These are phyloP conservation scores for Colletotrichum caudatum DNA, from an alignment of 2,329 filamentous ascomycete genomes.

Conservation along the genomic window DNA sequence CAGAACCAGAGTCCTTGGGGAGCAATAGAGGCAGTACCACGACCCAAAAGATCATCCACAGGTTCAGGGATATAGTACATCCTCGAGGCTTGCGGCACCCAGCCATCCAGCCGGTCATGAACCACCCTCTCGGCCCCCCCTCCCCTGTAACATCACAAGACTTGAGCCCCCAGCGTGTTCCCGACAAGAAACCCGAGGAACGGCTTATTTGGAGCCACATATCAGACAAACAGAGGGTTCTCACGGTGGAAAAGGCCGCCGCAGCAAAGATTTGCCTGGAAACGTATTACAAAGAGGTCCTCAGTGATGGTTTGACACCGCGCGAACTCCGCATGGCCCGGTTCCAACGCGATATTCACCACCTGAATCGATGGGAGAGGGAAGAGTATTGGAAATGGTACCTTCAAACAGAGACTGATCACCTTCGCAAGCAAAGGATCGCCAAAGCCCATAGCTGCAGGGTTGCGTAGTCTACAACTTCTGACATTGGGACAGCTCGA, in stretches of 20 bases:
- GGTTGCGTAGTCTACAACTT: constrained; percentile 15
- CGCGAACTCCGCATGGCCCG: constrained; percentile 71
- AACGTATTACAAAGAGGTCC: constrained; percentile 81
- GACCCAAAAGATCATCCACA: constrained; percentile 10
- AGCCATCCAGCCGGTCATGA: constrained; percentile 3
- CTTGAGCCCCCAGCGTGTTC: not conserved
- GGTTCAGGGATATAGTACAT: constrained; percentile 4
- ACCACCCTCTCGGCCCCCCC: not conserved
- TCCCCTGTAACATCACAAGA: not conserved
- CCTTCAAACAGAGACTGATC: constrained; percentile 68
- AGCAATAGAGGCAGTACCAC: constrained; percentile 12
- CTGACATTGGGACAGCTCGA: not conserved
- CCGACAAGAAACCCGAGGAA: not conserved
- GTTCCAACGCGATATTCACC: constrained; percentile 74
- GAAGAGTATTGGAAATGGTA: constrained; percentile 66
- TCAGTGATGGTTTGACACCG: constrained; percentile 60
- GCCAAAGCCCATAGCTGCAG: constrained; percentile 25
- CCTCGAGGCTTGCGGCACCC: constrained; percentile 7
- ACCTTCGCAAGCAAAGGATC: constrained; percentile 29
- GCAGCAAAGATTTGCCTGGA: constrained; percentile 90
- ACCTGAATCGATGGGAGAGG: constrained; percentile 60
- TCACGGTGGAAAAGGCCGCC: constrained; percentile 81
- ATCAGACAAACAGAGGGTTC: constrained; percentile 43
- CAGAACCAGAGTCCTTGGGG: constrained; percentile 4
- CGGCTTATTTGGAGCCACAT: not conserved